Percentiles rank a stretch among this genome's conserved stretches.
Conservation (phyloP, 352 stramenopile species). For the Phytophthora pluvialis region DNA sequence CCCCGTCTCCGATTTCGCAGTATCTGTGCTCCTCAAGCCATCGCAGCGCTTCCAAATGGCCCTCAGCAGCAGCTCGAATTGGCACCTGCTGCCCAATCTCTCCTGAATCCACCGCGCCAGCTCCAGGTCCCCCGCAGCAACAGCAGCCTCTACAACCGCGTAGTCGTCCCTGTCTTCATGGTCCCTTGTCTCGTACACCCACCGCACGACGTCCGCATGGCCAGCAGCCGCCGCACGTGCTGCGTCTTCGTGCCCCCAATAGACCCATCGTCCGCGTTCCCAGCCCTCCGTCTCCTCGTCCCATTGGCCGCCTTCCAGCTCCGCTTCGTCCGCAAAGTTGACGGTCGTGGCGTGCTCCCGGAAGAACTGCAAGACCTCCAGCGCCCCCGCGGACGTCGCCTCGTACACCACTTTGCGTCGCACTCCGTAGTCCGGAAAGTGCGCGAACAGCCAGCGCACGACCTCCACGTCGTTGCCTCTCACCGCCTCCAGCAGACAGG, state of each 20-base stretch:
- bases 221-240: not conserved
- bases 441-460: slow-evolving; percentile 13
- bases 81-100: no score
- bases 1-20: not conserved
- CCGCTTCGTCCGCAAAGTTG: not conserved
- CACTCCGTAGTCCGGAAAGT: slow-evolving; percentile 11
- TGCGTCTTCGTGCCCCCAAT: not conserved
- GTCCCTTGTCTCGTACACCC: not conserved
- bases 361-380: slow-evolving; percentile 11
- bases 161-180: slow-evolving; percentile 6
- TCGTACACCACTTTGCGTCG: slow-evolving; percentile 9
- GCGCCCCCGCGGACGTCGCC: not conserved
- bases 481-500: slow-evolving; percentile 2
- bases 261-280: slow-evolving; percentile 4
- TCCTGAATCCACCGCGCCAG: slow-evolving; percentile 1
- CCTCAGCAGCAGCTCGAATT: slow-evolving; percentile 4
- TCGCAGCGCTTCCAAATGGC: slow-evolving; percentile 7
- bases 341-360: slow-evolving; percentile 2
- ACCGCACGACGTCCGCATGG: slow-evolving; percentile 1
- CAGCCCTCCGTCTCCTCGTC: slow-evolving; percentile 2
- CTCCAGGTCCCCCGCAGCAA: slow-evolving; percentile 4
- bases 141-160: not conserved
- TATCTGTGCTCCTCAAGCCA: slow-evolving; percentile 3
- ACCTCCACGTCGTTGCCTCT: slow-evolving; percentile 6
- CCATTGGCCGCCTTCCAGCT: slow-evolving; percentile 2